These are phyloP conservation scores for Aureobasidium subglaciale DNA, from an alignment of 2,329 filamentous ascomycete species.

Conservation along the genomic window DNA sequence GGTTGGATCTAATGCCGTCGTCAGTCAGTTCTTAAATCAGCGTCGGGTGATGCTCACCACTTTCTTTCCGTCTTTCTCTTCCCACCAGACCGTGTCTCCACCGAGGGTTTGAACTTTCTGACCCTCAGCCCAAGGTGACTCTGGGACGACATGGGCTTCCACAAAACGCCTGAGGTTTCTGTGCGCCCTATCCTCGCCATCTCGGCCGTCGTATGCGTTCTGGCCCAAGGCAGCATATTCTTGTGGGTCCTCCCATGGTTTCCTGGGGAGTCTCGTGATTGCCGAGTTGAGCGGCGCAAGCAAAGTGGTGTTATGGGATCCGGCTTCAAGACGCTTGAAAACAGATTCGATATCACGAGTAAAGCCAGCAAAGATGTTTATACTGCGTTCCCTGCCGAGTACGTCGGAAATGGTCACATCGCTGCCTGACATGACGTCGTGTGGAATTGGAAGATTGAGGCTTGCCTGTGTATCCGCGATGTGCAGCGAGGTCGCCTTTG, in stretches of 20 bases:
- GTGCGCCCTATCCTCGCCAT: conserved; percentile 68
- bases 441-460: conserved; percentile 4
- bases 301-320: conserved; percentile 68
- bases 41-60: conserved; percentile 31
- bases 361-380: conserved; percentile 79
- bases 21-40: background rate
- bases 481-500: conserved; percentile 1
- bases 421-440: conserved; percentile 17
- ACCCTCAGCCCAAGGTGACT: conserved; percentile 66
- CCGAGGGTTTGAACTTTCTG: conserved; percentile 61
- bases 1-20: conserved; percentile 60
- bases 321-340: conserved; percentile 56
- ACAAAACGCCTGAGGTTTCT: conserved; percentile 74
- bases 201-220: conserved; percentile 66
- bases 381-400: conserved; percentile 66
- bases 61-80: conserved; percentile 59
- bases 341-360: conserved; percentile 68
- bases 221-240: conserved; percentile 64
- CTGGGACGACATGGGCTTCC: conserved; percentile 71
- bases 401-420: conserved; percentile 73
- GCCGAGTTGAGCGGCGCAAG: conserved; percentile 81
- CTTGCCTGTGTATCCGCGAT: conserved; percentile 6
- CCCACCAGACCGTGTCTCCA: conserved; percentile 76
- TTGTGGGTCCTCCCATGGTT: conserved; percentile 73
- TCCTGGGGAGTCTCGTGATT: conserved; percentile 68